These are phyloP conservation scores for Malbranchea cinnamomea DNA, from an alignment of 2,329 filamentous ascomycete species.

Conservation along the genomic window DNA sequence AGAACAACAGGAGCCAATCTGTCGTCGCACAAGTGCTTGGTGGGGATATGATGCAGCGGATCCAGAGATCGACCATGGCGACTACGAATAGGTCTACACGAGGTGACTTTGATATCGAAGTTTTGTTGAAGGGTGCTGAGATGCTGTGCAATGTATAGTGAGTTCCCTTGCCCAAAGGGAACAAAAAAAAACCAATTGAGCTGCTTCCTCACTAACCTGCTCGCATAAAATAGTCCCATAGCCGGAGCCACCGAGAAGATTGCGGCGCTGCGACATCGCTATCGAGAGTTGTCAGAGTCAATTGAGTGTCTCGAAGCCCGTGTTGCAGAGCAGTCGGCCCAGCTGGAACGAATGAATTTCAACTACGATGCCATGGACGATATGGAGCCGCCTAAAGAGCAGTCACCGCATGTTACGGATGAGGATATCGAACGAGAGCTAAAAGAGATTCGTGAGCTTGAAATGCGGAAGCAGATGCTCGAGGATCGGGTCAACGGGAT, in stretches of 20 bases:
- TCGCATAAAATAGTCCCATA: slow-evolving; percentile 41
- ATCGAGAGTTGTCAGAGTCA: slow-evolving; percentile 57
- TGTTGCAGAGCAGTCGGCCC: slow-evolving; percentile 59
- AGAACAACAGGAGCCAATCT: slow-evolving; percentile 53
- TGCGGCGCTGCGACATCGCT: slow-evolving; percentile 51
- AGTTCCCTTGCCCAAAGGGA: slow-evolving; percentile 17
- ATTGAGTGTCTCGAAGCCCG: slow-evolving; percentile 66
- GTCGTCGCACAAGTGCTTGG: slow-evolving; percentile 84
- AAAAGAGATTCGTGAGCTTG: slow-evolving; percentile 44
- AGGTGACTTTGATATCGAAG: slow-evolving; percentile 71
- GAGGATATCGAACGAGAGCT: slow-evolving; percentile 32
- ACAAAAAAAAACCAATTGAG: too few relatives aligned
- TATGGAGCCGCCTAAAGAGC: slow-evolving; percentile 17
- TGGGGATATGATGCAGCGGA: slow-evolving; percentile 69
- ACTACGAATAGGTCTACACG: slow-evolving; percentile 37
- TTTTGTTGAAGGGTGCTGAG: slow-evolving; percentile 72
- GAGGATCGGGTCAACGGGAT: slow-evolving; percentile 53
- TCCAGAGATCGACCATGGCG: slow-evolving; percentile 44
- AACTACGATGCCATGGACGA: slow-evolving; percentile 36
- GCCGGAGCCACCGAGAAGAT: slow-evolving; percentile 68
- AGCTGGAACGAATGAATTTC: slow-evolving; percentile 57
- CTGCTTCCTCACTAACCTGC: too few relatives aligned
- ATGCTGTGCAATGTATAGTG: slow-evolving; percentile 79
- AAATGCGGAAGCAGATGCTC: slow-evolving; percentile 45
- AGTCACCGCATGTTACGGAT: slow-evolving; percentile 21